These are phyloP conservation scores for Lactuca saligna DNA, from an alignment of 129 eudicot species.

Conservation along the genomic window DNA sequence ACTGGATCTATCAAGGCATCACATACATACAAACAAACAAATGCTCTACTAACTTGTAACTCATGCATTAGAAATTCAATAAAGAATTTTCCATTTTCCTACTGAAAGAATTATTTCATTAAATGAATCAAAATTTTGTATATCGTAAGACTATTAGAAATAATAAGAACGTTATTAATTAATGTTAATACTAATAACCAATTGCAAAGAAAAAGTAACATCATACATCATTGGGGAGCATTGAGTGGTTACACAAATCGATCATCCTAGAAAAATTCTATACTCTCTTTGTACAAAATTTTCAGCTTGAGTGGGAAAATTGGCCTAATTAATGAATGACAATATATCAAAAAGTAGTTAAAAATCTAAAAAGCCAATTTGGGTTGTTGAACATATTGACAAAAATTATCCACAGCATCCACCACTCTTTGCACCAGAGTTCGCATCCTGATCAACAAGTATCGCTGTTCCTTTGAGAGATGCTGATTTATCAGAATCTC, in stretches of 20 bases:
- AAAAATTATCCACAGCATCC: slow-evolving; percentile 23
- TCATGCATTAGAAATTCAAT: too few relatives aligned
- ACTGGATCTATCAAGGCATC: neutral
- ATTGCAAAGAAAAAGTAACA: slow-evolving; percentile 1
- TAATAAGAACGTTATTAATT: neutral
- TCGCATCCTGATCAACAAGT: slow-evolving; percentile 31
- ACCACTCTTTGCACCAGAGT: slow-evolving; percentile 2
- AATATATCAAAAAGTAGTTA: slow-evolving; percentile 3
- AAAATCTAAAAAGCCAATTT: slow-evolving; percentile 1
- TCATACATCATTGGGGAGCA: neutral
- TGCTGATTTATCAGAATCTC: slow-evolving; percentile 18
- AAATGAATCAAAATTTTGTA: too few relatives aligned
- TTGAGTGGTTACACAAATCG: slow-evolving; percentile 18
- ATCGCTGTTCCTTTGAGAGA: slow-evolving; percentile 30
- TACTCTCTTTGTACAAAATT: slow-evolving; percentile 26
- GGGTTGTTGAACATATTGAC: neutral
- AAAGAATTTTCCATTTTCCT: neutral
- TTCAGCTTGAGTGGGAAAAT: neutral
- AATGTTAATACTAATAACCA: neutral
- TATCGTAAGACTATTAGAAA: too few relatives aligned
- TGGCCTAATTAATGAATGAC: slow-evolving; percentile 11
- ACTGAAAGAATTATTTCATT: neutral
- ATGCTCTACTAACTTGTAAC: too few relatives aligned
- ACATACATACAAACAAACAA: neutral
- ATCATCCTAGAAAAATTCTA: slow-evolving; percentile 10